Percentiles rank a stretch among this genome's conserved stretches.
Evolutionary conservation across 2,329 filamentous ascomycete genomes (phyloP).

Genomic region (Fusarium napiforme): DNA sequence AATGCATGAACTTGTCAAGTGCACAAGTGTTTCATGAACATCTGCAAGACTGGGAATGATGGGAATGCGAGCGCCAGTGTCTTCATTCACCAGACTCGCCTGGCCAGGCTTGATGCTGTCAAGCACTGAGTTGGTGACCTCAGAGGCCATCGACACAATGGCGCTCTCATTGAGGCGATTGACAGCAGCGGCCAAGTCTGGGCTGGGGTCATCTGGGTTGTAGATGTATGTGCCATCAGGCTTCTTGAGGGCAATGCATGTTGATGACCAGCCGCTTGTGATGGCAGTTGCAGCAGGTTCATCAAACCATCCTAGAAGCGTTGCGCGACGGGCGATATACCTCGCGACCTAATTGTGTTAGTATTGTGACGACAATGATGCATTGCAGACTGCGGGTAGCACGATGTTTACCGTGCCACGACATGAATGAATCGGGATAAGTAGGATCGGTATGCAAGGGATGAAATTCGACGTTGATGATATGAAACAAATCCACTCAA

Average conservation of each 20-base stretch:
- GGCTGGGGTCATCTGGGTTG: slow-evolving; percentile 38
- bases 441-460: not conserved
- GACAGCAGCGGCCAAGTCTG: slow-evolving; percentile 35
- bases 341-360: slow-evolving; percentile 37
- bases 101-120: slow-evolving; percentile 38
- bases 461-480: not conserved
- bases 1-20: slow-evolving; percentile 38
- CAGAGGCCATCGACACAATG: slow-evolving; percentile 42
- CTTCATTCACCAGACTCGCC: slow-evolving; percentile 30
- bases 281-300: slow-evolving; percentile 35
- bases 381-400: not conserved
- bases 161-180: slow-evolving; percentile 35
- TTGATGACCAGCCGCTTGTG: slow-evolving; percentile 41
- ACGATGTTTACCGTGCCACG: not conserved
- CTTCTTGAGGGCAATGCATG: slow-evolving; percentile 42
- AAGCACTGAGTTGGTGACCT: slow-evolving; percentile 35
- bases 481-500: not conserved
- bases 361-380: not conserved
- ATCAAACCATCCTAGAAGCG: slow-evolving; percentile 44
- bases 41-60: slow-evolving; percentile 32
- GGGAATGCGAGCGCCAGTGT: slow-evolving; percentile 40
- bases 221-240: slow-evolving; percentile 34
- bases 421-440: not conserved
- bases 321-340: slow-evolving; percentile 43
- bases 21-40: slow-evolving; percentile 25